Evolutionary conservation across 495 filamentous ascomycete genomes (phyloP).

Genomic region (Aspergillus coremiiformis): DNA sequence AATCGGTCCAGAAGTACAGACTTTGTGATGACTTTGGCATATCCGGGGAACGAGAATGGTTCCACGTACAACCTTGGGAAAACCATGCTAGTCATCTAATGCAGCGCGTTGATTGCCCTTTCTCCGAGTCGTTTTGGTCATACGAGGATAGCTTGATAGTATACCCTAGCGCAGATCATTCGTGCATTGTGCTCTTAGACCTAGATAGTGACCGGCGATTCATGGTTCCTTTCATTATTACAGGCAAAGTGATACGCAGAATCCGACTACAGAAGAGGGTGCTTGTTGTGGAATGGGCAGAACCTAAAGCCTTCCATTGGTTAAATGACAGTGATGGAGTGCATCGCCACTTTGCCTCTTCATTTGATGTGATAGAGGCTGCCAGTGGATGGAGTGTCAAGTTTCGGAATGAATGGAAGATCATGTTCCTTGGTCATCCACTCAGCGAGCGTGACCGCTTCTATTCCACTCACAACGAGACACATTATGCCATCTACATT

Average conservation of each 20-base stretch:
- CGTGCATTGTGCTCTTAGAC: slow-evolving; percentile 48
- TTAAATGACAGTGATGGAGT: slow-evolving; percentile 50
- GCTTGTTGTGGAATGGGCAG: slow-evolving; percentile 61
- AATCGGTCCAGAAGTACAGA: slow-evolving; percentile 39
- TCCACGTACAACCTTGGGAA: slow-evolving; percentile 51
- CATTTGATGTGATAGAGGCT: slow-evolving; percentile 43
- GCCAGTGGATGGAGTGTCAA: slow-evolving; percentile 38
- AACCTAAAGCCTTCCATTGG: slow-evolving; percentile 49
- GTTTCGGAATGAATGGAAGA: slow-evolving; percentile 63
- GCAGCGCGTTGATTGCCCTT: slow-evolving; percentile 39
- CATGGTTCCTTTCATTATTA: slow-evolving; percentile 48
- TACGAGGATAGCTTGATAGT: slow-evolving; percentile 54
- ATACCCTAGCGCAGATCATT: slow-evolving; percentile 39
- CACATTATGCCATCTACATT: slow-evolving; percentile 59
- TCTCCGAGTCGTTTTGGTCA: slow-evolving; percentile 52
- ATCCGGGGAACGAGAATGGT: slow-evolving; percentile 32
- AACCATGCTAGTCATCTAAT: slow-evolving; percentile 40
- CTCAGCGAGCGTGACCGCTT: slow-evolving; percentile 54
- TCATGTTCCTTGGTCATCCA: slow-evolving; percentile 55
- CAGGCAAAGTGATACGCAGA: slow-evolving; percentile 50
- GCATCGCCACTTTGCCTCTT: slow-evolving; percentile 58
- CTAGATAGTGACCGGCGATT: slow-evolving; percentile 37
- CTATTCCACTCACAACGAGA: slow-evolving; percentile 55
- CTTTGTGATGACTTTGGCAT: slow-evolving; percentile 32
- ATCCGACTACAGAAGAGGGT: slow-evolving; percentile 49